A percentile compares a stretch with the other conserved stretches of the same genome.
Conservation (phyloP, 2,329 filamentous ascomycete species). For the Colletotrichum scovillei region DNA sequence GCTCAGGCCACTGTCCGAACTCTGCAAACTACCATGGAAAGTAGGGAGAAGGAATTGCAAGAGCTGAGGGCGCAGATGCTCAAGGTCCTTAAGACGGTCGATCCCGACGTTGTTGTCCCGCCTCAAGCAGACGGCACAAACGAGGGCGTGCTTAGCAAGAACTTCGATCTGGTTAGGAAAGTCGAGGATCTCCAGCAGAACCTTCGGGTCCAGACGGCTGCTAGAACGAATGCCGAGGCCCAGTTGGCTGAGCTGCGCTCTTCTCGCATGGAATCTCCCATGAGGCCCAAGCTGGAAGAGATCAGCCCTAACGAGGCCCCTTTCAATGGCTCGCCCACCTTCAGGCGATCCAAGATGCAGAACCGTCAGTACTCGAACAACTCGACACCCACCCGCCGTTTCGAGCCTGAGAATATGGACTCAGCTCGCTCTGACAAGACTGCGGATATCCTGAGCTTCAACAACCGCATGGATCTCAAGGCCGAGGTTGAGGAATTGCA, state of each 20-base stretch:
- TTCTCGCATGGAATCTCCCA: conserved; percentile 75
- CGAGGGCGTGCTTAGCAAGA: conserved; percentile 74
- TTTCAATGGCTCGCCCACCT: conserved; percentile 79
- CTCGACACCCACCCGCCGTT: conserved; percentile 81
- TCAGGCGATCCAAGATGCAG: conserved; percentile 66
- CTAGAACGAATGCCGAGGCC: conserved; percentile 82
- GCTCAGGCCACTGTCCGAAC: conserved; percentile 87
- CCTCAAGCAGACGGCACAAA: conserved; percentile 66
- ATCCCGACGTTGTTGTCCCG: conserved; percentile 77
- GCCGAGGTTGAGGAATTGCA: conserved; percentile 92
- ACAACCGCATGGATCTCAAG: conserved; percentile 90
- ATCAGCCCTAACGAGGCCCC: conserved; percentile 86
- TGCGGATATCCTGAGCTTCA: conserved; percentile 84
- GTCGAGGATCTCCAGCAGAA: conserved; percentile 91
- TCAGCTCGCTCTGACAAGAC: conserved; percentile 88
- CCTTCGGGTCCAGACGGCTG: conserved; percentile 84
- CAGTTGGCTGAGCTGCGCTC: conserved; percentile 84
- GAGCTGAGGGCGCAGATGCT: conserved; percentile 85
- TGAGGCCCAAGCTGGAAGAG: conserved; percentile 83
- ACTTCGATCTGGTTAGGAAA: conserved; percentile 86
- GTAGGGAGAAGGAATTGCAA: conserved; percentile 82
- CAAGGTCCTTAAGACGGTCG: conserved; percentile 85
- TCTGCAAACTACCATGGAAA: conserved; percentile 82
- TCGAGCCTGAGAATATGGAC: conserved; percentile 73
- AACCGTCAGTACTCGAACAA: conserved; percentile 75